Evolutionary conservation across 2,329 filamentous ascomycete species (phyloP).

Genomic region (Bipolaris victoriae): DNA sequence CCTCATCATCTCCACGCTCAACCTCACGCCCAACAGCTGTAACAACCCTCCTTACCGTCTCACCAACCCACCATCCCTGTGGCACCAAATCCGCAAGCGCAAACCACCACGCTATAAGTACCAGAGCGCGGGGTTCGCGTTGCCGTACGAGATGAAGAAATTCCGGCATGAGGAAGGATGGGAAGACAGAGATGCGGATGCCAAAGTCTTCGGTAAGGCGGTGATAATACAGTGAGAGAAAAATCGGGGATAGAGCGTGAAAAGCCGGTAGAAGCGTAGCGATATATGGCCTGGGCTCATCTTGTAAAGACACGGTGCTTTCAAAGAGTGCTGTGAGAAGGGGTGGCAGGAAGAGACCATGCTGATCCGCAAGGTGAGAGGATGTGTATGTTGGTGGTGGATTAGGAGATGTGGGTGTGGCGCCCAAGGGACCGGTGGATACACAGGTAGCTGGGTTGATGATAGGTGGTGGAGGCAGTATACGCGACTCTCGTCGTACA

Average conservation of each 20-base stretch:
- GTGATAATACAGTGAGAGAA: slow-evolving; percentile 42
- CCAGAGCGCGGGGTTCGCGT: slow-evolving; percentile 35
- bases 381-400: slow-evolving; percentile 32
- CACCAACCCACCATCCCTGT: slow-evolving; percentile 34
- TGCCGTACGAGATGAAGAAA: slow-evolving; percentile 33
- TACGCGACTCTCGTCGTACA: slow-evolving; percentile 36
- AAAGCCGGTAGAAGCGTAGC: slow-evolving; percentile 33
- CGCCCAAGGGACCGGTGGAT: slow-evolving; percentile 17
- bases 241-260: slow-evolving; percentile 42
- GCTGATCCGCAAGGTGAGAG: slow-evolving; percentile 6
- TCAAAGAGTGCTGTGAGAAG: slow-evolving; percentile 31
- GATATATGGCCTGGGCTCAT: slow-evolving; percentile 14
- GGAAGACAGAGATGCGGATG: slow-evolving; percentile 36
- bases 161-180: slow-evolving; percentile 39
- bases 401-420: slow-evolving; percentile 34
- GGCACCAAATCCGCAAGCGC: slow-evolving; percentile 32
- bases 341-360: slow-evolving; percentile 39
- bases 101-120: slow-evolving; percentile 41
- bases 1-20: slow-evolving; percentile 14
- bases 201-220: slow-evolving; percentile 38
- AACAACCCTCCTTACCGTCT: slow-evolving; percentile 23
- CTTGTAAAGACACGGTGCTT: slow-evolving; percentile 25
- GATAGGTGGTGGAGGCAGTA: slow-evolving; percentile 36
- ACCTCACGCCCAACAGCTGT: slow-evolving; percentile 31
- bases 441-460: slow-evolving; percentile 16